These are phyloP conservation scores for Rhizopogon rudus DNA, from an alignment of 768 basidiomycete genomes.

Conservation along the genomic window DNA sequence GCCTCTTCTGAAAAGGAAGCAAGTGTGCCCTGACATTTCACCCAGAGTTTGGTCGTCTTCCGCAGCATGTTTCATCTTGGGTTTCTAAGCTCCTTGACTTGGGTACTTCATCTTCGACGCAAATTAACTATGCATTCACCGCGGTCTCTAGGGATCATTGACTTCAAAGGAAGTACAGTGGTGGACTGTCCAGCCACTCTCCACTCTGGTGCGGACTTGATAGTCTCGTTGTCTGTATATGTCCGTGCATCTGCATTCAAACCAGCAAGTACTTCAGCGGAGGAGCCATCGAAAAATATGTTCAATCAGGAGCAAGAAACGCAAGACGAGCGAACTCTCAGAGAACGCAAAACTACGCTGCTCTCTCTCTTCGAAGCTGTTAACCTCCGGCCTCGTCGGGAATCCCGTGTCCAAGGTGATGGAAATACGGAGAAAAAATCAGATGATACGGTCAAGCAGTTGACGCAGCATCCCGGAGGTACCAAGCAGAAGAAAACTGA, in stretches of 20 bases:
- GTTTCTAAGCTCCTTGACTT: constrained; percentile 69
- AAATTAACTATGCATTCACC: background rate
- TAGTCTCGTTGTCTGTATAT: constrained; percentile 72
- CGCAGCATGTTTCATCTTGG: constrained; percentile 68
- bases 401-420: constrained; percentile 29
- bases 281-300: constrained; percentile 28
- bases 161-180: constrained; percentile 65
- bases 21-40: background rate
- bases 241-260: constrained; percentile 67
- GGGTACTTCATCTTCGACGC: constrained; percentile 31
- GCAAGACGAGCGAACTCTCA: constrained; percentile 66
- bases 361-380: constrained; percentile 69
- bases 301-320: constrained; percentile 83
- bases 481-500: constrained; percentile 49
- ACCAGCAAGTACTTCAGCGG: constrained; percentile 29
- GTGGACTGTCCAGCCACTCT: constrained; percentile 73
- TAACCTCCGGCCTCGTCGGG: constrained; percentile 59
- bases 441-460: constrained; percentile 37
- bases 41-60: constrained; percentile 76
- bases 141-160: constrained; percentile 46
- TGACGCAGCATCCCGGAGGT: constrained; percentile 29
- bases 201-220: constrained; percentile 70
- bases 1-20: constrained; percentile 5
- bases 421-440: constrained; percentile 29
- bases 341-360: constrained; percentile 76